Conservation (phyloP, 441 rosid genomes). For the Hypseocharis bilobata region DNA sequence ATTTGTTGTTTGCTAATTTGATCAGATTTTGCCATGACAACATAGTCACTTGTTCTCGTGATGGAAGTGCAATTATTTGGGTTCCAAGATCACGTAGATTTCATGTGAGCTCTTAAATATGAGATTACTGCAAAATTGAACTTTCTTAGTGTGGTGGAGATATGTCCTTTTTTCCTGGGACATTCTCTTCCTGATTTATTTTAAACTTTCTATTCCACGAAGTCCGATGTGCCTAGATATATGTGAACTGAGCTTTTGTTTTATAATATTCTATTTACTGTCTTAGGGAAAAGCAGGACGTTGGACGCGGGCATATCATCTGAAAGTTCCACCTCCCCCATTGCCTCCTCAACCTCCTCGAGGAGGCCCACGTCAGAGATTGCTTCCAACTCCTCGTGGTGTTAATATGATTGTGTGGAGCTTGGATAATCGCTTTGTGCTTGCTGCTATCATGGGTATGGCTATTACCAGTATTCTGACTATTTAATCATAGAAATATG, state of each 20-base stretch:
- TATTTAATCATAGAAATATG: neutral
- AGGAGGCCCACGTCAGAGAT: slow-evolving; percentile 98
- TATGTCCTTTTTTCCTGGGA: slow-evolving; percentile 7
- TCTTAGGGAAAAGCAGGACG: slow-evolving; percentile 81
- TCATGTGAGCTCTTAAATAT: slow-evolving; percentile 44
- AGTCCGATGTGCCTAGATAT: slow-evolving; percentile 17
- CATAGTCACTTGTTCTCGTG: slow-evolving; percentile 98
- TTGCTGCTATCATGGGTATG: slow-evolving; percentile 99
- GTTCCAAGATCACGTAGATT: slow-evolving; percentile 83
- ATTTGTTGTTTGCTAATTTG: slow-evolving; percentile 23
- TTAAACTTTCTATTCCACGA: slow-evolving; percentile 18
- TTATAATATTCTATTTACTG: slow-evolving; percentile 18
- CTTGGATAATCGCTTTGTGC: slow-evolving; percentile 97
- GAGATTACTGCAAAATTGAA: slow-evolving; percentile 10
- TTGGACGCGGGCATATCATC: slow-evolving; percentile 79
- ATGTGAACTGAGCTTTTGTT: neutral
- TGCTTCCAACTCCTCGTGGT: slow-evolving; percentile 96
- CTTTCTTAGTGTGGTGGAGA: slow-evolving; percentile 18
- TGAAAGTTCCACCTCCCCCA: slow-evolving; percentile 99
- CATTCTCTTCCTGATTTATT: slow-evolving; percentile 12
- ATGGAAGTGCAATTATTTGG: slow-evolving; percentile 99
- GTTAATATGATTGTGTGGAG: slow-evolving; percentile 99
- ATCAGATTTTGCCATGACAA: slow-evolving; percentile 85
- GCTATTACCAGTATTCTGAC: slow-evolving; percentile 11
- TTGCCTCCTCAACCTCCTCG: slow-evolving; percentile 91